These are phyloP conservation scores for Metschnikowia picachoensis DNA, from an alignment of 805 yeast species.

Conservation along the genomic window DNA sequence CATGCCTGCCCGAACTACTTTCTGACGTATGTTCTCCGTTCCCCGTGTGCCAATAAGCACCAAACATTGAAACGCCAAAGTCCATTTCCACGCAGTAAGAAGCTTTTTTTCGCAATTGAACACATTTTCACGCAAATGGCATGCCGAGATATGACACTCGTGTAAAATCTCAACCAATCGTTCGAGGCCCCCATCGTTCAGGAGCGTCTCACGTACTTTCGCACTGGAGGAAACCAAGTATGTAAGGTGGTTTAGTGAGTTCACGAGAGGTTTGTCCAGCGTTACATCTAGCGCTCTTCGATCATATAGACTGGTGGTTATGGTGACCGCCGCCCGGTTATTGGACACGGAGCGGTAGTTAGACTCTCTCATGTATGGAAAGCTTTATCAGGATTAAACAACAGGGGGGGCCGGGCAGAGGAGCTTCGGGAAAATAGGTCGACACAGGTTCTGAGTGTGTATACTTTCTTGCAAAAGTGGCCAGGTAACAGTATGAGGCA, in stretches of 20 bases:
- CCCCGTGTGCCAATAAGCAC: constrained; percentile 93
- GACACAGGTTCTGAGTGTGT: not conserved
- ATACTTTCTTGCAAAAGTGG: not conserved
- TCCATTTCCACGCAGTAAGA: constrained; percentile 96
- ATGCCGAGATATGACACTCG: constrained; percentile 56
- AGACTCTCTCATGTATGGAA: constrained; percentile 62
- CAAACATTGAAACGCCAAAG: constrained; percentile 86
- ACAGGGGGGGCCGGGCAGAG: constrained; percentile 1
- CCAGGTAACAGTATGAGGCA: not conserved
- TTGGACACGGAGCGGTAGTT: constrained; percentile 74
- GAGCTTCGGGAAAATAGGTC: not conserved
- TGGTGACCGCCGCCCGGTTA: constrained; percentile 89
- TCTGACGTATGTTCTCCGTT: constrained; percentile 75
- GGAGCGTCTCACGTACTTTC: constrained; percentile 84
- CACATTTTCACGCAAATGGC: constrained; percentile 27
- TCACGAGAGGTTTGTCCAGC: constrained; percentile 83
- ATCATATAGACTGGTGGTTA: constrained; percentile 85
- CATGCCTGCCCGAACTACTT: constrained; percentile 88
- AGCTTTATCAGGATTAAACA: not conserved
- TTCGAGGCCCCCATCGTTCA: constrained; percentile 89
- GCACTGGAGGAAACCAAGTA: constrained; percentile 81
- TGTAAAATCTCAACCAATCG: constrained; percentile 80
- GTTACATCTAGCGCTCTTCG: constrained; percentile 90
- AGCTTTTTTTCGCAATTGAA: constrained; percentile 42
- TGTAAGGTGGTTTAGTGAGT: constrained; percentile 86